These are phyloP conservation scores for Asterochloris erici DNA, from an alignment of 139 green algal species.

Conservation along the genomic window DNA sequence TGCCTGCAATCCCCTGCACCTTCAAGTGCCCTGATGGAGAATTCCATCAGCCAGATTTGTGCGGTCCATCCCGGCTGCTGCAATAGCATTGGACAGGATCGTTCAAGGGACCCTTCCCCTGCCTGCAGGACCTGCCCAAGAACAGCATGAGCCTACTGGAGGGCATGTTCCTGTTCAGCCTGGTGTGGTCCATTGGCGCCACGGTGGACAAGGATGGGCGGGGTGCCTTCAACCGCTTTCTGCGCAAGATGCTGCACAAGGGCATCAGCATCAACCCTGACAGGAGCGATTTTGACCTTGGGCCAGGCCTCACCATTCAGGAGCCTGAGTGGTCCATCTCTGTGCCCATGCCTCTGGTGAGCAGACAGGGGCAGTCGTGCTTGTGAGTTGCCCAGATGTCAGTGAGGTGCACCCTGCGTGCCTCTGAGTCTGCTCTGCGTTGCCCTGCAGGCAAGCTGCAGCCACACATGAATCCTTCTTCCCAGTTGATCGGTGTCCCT, in stretches of 20 bases:
- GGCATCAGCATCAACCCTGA: constrained; percentile 35
- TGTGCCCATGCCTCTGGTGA: constrained; percentile 34
- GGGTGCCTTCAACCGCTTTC: constrained; percentile 54
- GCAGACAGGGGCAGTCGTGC: not conserved
- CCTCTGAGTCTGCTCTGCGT: not conserved
- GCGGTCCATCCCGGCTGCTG: too few relatives aligned
- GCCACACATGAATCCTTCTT: not conserved
- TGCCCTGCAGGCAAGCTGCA: not conserved
- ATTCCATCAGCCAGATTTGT: too few relatives aligned
- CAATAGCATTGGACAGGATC: too few relatives aligned
- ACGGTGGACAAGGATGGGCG: constrained; percentile 52
- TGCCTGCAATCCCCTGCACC: too few relatives aligned
- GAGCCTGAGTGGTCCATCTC: constrained; percentile 40
- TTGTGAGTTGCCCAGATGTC: not conserved
- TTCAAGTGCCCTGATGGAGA: too few relatives aligned
- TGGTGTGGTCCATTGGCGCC: constrained; percentile 61
- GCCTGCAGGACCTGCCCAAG: too few relatives aligned
- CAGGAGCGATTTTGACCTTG: constrained; percentile 61
- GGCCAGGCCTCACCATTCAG: constrained; percentile 57
- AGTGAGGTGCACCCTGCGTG: not conserved
- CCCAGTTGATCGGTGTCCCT: not conserved
- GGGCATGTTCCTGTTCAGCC: constrained; percentile 50
- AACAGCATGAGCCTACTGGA: constrained; percentile 31
- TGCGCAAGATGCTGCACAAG: constrained; percentile 50
- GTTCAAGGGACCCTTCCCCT: too few relatives aligned